phyloP scores from a whole-genome alignment of 306 rosid species.

The Nissolia schottii region DNA sequence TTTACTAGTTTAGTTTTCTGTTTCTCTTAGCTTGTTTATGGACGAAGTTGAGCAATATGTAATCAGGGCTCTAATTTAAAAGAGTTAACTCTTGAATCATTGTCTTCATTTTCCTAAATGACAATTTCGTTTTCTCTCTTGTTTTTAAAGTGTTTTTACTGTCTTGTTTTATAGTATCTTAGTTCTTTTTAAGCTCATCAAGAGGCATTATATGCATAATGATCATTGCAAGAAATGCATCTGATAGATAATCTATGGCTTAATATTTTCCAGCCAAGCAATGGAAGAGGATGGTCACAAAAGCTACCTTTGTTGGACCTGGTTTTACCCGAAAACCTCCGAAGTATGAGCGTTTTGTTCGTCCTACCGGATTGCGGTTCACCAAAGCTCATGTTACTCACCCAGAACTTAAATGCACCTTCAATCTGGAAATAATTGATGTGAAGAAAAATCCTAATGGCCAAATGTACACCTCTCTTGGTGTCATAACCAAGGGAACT shows the following conservation, averaged over 20 bases:
- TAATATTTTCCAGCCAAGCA: conserved; percentile 63
- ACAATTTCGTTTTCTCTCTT: neutral
- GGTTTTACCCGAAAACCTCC: conserved; percentile 95
- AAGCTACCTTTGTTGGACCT: conserved; percentile 93
- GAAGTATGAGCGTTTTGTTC: conserved; percentile 86
- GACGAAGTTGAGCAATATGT: neutral
- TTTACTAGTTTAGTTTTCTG: neutral
- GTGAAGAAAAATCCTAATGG: conserved; percentile 97
- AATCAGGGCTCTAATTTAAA: neutral
- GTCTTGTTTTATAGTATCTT: neutral
- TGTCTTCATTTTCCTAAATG: neutral
- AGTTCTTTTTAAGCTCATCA: neutral
- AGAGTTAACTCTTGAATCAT: neutral
- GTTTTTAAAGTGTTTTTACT: neutral
- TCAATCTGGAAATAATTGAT: conserved; percentile 81
- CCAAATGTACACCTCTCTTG: conserved; percentile 84
- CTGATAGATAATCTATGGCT: conserved; percentile 11
- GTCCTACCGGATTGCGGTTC: conserved; percentile 83
- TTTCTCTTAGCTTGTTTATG: neutral
- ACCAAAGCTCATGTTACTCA: conserved; percentile 96
- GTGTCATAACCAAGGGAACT: conserved; percentile 89
- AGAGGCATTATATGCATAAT: neutral
- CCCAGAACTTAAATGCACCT: conserved; percentile 91
- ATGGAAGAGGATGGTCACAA: conserved; percentile 97
- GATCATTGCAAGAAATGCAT: neutral